phyloP scores from a whole-genome alignment of 208 protist species.

The Acanthamoeba sp. region DNA sequence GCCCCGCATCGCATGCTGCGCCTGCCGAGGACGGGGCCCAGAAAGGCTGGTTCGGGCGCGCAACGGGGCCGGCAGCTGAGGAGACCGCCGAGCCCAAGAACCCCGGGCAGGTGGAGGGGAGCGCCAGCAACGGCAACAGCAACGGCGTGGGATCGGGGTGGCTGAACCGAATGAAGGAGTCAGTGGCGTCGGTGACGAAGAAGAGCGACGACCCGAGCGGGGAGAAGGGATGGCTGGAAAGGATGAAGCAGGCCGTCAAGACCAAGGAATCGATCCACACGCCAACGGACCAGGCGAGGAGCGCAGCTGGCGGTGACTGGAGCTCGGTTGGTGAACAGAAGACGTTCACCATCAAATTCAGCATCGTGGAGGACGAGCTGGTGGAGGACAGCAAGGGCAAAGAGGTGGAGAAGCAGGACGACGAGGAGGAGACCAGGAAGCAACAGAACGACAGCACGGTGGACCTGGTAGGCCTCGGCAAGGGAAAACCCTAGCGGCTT shows the following conservation, averaged over 20 bases:
- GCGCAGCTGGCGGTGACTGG: neutral
- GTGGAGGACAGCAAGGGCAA: neutral
- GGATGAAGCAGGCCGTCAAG: slow-evolving; percentile 31
- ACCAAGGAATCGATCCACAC: neutral
- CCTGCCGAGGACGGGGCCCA: neutral
- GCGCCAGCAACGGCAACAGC: neutral
- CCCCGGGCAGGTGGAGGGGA: neutral
- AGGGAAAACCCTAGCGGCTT: no score
- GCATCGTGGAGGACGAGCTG: neutral
- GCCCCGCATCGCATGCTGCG: neutral
- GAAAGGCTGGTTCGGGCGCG: neutral
- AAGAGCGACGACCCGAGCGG: neutral
- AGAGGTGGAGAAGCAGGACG: neutral
- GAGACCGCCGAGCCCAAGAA: neutral
- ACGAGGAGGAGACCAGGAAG: neutral
- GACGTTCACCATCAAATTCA: slow-evolving; percentile 52
- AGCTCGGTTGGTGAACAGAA: neutral
- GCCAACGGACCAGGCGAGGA: neutral
- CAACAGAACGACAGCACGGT: neutral
- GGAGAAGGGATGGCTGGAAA: slow-evolving; percentile 42
- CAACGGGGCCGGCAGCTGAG: neutral
- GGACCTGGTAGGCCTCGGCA: neutral
- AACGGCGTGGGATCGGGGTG: neutral
- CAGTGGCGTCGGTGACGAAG: neutral
- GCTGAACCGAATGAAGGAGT: slow-evolving; percentile 60